Base-by-base conservation (phyloP, 2,329 filamentous ascomycete species). In the Myotisia sp. region DNA sequence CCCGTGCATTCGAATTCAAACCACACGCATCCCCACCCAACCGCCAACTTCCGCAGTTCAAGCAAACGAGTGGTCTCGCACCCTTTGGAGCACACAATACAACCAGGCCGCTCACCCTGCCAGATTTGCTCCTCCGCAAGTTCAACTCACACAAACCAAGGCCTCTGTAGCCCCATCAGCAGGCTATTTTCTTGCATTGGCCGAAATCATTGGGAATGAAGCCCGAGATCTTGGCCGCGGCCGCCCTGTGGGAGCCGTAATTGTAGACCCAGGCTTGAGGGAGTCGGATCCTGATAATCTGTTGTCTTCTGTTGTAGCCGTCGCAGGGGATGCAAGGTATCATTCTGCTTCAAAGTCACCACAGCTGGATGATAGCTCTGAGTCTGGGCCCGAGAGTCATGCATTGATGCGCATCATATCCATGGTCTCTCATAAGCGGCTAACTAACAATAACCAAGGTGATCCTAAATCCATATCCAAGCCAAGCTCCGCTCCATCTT, bases 301-400 rank as follows among this genome's bases (percentile, higher is more conserved):
- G 47, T 47, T 52, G n/a, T 46, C 55, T 14, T 55, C 56, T 3
- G 47, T 64, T 10, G 44, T 65, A 12, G 58, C 56, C 14, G 60
- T 63, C 22, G 60, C 58, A 3, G 61, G 60, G 4, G 62, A 65
- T 44, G 58, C 53, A 23, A 50, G 62, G 32, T 64, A 56, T 37
- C 36, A 39, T 24, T 18, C 14, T n/a, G 18, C 24, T 28, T 33
- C 21, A 9, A 29, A 13, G 10, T 28, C 24, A 32, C 19, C 6
- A 14, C 24, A 5, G 55, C 54, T 53, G 0, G 54, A 60, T 32
- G 26, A 49, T 3, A n/a, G n/a, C n/a, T n/a, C n/a, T n/a, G 59
- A 63, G 38, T 59, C 60, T 8, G 55, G 59, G 2, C 60, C 60
- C 2, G 59, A 63, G 33, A 48, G 58, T n/a, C 62, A 65, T 39